A percentile compares a stretch with the other conserved stretches of the same genome.
phyloP scores from a whole-genome alignment of 495 filamentous ascomycete species.

The Amphirosellinia nigrospora region DNA sequence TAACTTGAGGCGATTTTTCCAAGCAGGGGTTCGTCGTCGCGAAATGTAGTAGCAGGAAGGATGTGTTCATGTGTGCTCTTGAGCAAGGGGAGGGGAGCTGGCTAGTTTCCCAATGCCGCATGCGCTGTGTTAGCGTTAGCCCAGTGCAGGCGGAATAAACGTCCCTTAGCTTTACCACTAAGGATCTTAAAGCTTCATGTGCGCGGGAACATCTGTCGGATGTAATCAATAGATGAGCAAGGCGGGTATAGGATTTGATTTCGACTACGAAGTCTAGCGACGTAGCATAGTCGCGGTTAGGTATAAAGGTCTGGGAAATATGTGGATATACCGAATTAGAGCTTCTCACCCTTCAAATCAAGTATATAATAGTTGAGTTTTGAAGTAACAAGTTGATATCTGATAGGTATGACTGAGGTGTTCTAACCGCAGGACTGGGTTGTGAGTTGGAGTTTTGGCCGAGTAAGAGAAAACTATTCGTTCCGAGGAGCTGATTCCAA shows the following conservation, averaged over 20 bases:
- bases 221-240: not conserved
- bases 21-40: not conserved
- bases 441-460: not conserved
- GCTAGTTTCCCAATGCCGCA: slow-evolving; percentile 4
- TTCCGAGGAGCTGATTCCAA: not conserved
- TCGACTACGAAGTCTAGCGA: not conserved
- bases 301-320: not conserved
- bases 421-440: not conserved
- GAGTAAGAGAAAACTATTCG: slow-evolving; percentile 1
- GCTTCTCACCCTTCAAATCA: not conserved
- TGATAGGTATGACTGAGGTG: not conserved
- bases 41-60: slow-evolving; percentile 4
- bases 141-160: not conserved
- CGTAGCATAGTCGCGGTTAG: not conserved
- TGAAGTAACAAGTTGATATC: not conserved
- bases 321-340: not conserved
- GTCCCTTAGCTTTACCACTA: not conserved
- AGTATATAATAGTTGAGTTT: not conserved
- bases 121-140: not conserved
- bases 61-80: slow-evolving; percentile 7
- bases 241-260: not conserved
- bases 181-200: not conserved
- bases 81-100: slow-evolving; percentile 7
- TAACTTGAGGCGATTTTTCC: not conserved
- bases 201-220: not conserved